Evolutionary conservation across 495 filamentous ascomycete species (phyloP), one percentile per base, ranked within the genome.

Genomic region (Tuber brumale): DNA sequence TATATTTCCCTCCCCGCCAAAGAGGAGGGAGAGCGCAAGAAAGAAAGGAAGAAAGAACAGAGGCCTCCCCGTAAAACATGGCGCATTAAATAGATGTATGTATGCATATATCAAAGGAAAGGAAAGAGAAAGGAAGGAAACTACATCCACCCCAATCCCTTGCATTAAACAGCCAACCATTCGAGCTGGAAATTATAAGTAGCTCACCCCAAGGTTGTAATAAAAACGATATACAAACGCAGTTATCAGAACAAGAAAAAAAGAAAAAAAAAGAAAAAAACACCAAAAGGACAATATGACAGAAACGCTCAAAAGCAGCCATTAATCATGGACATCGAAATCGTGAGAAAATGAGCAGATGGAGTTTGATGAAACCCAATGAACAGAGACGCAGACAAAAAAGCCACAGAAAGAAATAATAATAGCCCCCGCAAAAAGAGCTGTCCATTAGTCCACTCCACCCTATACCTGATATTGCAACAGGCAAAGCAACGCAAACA

Each of bases 391-490:
- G 51, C n/a, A 12, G 48, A n/a, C 16, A 37, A 35, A 71, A 43
- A 45, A 16, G 27, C 43, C 70, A n/a, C 23, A 71, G 4, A 44
- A 23, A 18, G 23, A 71, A 71, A 71, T 7, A 71, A 71, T 19
- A n/a, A 39, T 45, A 44, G 23, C 14, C 23, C 5, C 18, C 39
- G 3, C 37, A 21, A 71, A 71, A 71, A 44, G 43, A 71, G 27
- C 35, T 31, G 21, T 45, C 23, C 76, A 76, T 78, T 6, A 31
- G 51, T 14, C n/a, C n/a, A 61, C 27, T 35, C 27, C 27, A 19
- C 57, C 27, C 57, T 66, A 81, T 74, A 76, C 77, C 76, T 75
- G 82, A 82, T 77, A 74, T 75, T 74, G 75, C 46, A 79, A 80
- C 75, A 76, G 75, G 42, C 73, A 77, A 75, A 74, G 71, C 43